Evolutionary conservation across 495 filamentous ascomycete genomes (phyloP), one percentile per base, ranked within the genome.

Genomic region (Hypoxylon subgilvum): DNA sequence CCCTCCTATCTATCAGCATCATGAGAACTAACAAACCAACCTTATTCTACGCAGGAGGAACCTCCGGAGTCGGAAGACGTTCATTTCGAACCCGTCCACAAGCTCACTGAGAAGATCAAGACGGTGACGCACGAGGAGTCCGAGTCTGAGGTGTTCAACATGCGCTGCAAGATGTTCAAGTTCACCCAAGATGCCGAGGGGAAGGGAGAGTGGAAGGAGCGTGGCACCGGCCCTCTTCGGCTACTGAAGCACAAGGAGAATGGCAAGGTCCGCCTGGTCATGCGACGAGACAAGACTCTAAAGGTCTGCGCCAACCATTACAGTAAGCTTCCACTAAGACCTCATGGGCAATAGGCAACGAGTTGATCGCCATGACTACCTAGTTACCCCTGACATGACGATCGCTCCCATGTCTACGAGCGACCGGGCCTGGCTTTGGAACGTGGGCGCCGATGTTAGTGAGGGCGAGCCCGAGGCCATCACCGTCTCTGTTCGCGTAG

Each of bases 261-360:
- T 74, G 86, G 87, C 72, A 99, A 97, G 88, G 96, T 91, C 48
- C 85, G 95, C 55, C 81, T 99, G 60, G 94, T 99, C 66, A 99
- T 99, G 95, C 87, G 95, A 75, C 82, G 95, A 70, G 95, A 99
- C 79, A 96, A 97, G 88, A 97, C 95, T 61, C 85, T 96, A 78
- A 99, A 99, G 82, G 94, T 97, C 76, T 99, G 95, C 87, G 95
- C 95, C 70, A 99, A 99, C 80, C 95, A 99, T 82, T 99, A 99
- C 76, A 88, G 94, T 98, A 88, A 71, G 90, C 74, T 4, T 6
- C 22, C 36, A 10, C 4, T 27, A 23, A 41, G 12, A 14, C 38
- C 19, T 31, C 23, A n/a, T 31, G 17, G 1, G 4, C 7, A 8
- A 13, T 10, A 35, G 34, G 23, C 2, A 9, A 13, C 8, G 3